These are phyloP conservation scores for Coprinopsis strossmayeri DNA, from an alignment of 768 basidiomycete species.

Conservation along the genomic window DNA sequence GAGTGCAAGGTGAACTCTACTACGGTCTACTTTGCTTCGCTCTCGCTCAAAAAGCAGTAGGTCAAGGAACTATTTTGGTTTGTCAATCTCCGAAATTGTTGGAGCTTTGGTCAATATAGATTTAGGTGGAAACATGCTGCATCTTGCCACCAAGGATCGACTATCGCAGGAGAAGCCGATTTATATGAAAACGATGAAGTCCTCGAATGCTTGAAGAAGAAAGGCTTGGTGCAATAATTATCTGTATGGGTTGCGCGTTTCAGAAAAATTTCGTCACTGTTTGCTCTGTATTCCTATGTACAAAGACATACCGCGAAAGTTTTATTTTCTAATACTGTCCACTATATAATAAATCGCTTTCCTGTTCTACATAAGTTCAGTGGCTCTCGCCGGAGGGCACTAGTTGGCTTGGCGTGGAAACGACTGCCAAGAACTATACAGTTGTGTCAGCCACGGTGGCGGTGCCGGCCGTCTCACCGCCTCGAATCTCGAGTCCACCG, in stretches of 20 bases:
- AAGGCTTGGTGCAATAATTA: not conserved
- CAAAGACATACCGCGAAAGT: too few species aligned
- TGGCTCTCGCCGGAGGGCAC: too few species aligned
- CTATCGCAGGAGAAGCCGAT: slow-evolving; percentile 1
- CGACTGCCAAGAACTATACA: slow-evolving; percentile 26
- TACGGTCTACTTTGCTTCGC: not conserved
- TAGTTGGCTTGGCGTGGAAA: not conserved
- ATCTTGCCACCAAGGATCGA: slow-evolving; percentile 56
- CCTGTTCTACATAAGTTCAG: too few species aligned
- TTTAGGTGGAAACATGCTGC: slow-evolving; percentile 82
- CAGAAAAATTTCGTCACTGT: too few species aligned
- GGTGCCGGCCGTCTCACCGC: slow-evolving; percentile 20
- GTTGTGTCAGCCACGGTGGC: slow-evolving; percentile 38
- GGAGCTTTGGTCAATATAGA: not conserved
- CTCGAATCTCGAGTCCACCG: slow-evolving; percentile 11
- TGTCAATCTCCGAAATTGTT: slow-evolving; percentile 17
- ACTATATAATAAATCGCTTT: too few species aligned
- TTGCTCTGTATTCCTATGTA: not conserved
- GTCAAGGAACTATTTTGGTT: slow-evolving; percentile 75
- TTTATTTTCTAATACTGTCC: too few species aligned
- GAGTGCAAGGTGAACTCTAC: slow-evolving; percentile 52
- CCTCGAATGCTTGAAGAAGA: not conserved
- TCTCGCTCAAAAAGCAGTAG: slow-evolving; percentile 23
- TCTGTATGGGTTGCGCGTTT: too few species aligned
- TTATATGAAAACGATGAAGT: slow-evolving; percentile 6